Base-by-base conservation (phyloP, 345 rosid genomes). In the Odontarrhena argentea region DNA sequence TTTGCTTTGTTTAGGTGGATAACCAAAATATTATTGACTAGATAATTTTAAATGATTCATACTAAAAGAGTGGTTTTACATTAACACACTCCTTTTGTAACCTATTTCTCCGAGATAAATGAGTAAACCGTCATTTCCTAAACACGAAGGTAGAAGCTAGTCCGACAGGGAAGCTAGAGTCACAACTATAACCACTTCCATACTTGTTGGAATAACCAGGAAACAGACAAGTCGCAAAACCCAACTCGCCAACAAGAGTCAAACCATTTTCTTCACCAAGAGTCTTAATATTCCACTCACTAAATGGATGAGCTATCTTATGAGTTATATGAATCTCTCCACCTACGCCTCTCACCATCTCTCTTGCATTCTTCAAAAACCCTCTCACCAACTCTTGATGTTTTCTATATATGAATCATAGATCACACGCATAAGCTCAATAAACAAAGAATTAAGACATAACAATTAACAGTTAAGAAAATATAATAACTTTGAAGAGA, bases 241-340 rank as follows among this genome's bases (percentile, higher is more conserved):
- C 0, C 3, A 25, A 35, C 49, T 65, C 10, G 3, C 13, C 61
- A 9, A 8, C 58, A 69, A 28, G 3, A 0, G 22, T 18, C 28
- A 79, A 74, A 43, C 82, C 80, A 0, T 8, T 64, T 10, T 66
- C 74, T 10, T 28, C 13, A 5, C 74, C 81, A 0, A 79, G 24
- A 8, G 37, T 9, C 63, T 9, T 48, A 11, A 82, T 73, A 44
- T 77, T 38, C 92, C 84, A 84, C 22, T 18, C 22, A 3, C 0
- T 6, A 56, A 68, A 88, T 15, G 84, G 86, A 43, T 61, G 1
- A 1, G 70, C 51, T 1, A 49, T 77, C 56, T 79, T 84, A 50
- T 82, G 87, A 2, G 85, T 76, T 15, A 78, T 75, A 28, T 84
- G 89, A 18, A 82, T 74, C 70, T 84, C 78, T 1, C 94, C 88